Evolutionary conservation across 2,329 filamentous ascomycete species (phyloP).

Genomic region (Fusarium miscanthi): DNA sequence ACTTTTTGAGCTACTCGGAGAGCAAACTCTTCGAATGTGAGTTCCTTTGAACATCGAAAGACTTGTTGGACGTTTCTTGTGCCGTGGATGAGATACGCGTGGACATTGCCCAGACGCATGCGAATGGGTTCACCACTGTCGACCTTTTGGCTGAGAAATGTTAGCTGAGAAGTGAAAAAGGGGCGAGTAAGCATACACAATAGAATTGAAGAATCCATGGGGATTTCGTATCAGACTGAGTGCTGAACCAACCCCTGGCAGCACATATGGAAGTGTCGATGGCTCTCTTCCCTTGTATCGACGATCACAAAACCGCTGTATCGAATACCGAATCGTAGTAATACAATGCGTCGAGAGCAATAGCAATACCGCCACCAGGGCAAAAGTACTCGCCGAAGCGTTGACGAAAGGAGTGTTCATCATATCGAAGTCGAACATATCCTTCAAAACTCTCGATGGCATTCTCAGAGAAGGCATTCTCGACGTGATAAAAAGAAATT

Average conservation of each 20-base stretch:
- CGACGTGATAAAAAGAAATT: neutral
- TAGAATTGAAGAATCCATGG: conserved; percentile 34
- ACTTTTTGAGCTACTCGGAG: conserved; percentile 40
- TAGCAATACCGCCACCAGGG: conserved; percentile 9
- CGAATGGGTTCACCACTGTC: conserved; percentile 32
- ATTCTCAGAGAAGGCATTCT: conserved; percentile 11
- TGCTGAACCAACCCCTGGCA: conserved; percentile 33
- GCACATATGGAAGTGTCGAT: conserved; percentile 27
- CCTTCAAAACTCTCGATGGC: conserved; percentile 5
- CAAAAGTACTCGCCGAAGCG: neutral
- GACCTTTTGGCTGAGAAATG: conserved; percentile 3
- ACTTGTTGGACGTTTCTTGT: conserved; percentile 36
- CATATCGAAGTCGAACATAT: conserved; percentile 13
- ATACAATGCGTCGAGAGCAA: conserved; percentile 30
- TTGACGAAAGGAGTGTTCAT: neutral
- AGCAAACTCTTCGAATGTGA: conserved; percentile 40
- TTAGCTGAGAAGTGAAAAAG: neutral
- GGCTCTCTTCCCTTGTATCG: conserved; percentile 34
- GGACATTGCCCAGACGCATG: conserved; percentile 34
- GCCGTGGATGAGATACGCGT: conserved; percentile 38
- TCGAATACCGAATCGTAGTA: conserved; percentile 27
- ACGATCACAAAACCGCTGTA: conserved; percentile 24
- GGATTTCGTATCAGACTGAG: conserved; percentile 33
- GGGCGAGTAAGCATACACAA: neutral
- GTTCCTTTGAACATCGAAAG: conserved; percentile 38